Base-by-base conservation (phyloP, 1,139 yeast genomes). In the Geotrichum phurueaensis region DNA sequence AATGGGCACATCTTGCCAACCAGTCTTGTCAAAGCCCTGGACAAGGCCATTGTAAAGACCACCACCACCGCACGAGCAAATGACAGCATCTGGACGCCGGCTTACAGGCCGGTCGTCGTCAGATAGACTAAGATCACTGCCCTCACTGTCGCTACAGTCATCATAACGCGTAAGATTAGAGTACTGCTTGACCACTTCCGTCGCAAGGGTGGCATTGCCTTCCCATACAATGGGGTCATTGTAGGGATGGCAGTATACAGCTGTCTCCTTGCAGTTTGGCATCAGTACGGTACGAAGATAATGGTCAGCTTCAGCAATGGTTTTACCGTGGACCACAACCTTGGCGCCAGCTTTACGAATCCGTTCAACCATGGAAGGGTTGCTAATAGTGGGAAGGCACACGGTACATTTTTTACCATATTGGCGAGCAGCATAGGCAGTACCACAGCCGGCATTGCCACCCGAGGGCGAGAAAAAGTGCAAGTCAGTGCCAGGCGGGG, bases 401-500 rank as follows among this genome's bases (percentile, higher is more conserved):
- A 87, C 90, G 0, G 88, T 84, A 66, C 91, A 85, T 39, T 78
- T 75, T 56, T 73, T 76, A 23, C 65, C 63, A 62, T 71, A 72
- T 53, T 70, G 65, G 10, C 66, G 62, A n/a, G 86, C 81, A 53
- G 87, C 83, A 60, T 79, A 80, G 0, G 90, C 89, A 3, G 89
- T 88, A 1, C 91, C 92, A 59, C 84, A 76, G 0, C 92, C 92
- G 0, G 94, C 94, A 69, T 86, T 87, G 0, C 94, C 92, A n/a
- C 92, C 94, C 23, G 89, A 84, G 15, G 89, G 84, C 1, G 87
- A 80, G 67, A 81, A 83, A 29, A 86, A 84, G 36, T 79, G 81
- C 45, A 82, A 78, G 54, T 71, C 68, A 27, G 68, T 65, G 5
- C 61, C 71, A 20, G 64, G 65, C 12, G 58, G 56, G 2, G 55